Conservation (phyloP, 164 flowering plant species). For the Kalanchoe fedtschenkoi region DNA sequence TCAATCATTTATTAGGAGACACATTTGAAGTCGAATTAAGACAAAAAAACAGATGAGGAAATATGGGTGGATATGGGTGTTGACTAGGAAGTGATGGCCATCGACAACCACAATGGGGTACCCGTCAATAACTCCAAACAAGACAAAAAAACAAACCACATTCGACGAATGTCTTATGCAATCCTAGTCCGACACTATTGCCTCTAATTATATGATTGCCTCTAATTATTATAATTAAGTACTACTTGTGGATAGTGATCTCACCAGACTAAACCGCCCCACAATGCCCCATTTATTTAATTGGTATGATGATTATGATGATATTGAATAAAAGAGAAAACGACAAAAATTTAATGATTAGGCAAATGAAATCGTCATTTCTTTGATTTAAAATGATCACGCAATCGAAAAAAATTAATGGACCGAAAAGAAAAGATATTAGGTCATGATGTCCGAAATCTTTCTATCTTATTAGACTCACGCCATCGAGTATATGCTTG, state of each 20-base stretch:
- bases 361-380: not conserved
- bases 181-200: not conserved
- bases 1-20: not conserved
- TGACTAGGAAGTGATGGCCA: not conserved
- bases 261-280: not conserved
- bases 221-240: not conserved
- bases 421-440: too few species aligned
- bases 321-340: not conserved
- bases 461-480: too few species aligned
- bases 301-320: not conserved
- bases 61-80: not conserved
- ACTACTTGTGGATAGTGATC: not conserved
- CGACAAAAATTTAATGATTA: not conserved
- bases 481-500: too few species aligned
- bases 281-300: not conserved
- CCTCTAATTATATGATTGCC: not conserved
- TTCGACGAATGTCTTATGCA: not conserved
- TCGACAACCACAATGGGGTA: not conserved
- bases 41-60: too few species aligned
- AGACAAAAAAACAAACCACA: not conserved
- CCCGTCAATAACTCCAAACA: too few species aligned
- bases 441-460: too few species aligned
- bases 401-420: too few species aligned
- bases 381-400: constrained; percentile 2
- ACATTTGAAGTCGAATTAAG: too few species aligned